Conservation (phyloP, 345 rosid genomes). For the Erucastrum elatum region DNA sequence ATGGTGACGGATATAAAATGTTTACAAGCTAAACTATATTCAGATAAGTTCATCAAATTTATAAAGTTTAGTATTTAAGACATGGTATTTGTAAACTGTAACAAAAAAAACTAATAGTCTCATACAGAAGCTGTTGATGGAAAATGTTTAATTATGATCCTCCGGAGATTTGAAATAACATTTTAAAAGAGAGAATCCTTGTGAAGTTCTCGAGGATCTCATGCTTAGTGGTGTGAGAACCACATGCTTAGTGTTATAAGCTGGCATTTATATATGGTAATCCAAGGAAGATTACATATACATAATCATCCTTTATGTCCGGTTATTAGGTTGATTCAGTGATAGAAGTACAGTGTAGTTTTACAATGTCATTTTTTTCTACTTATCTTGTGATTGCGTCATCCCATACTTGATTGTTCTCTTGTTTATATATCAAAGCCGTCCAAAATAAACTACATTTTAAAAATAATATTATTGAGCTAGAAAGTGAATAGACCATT, state of each 20-base stretch:
- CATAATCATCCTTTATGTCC: background rate
- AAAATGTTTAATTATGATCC: background rate
- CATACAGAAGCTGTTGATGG: background rate
- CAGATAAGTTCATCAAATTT: background rate
- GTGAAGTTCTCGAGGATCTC: conserved; percentile 30
- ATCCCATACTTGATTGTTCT: background rate
- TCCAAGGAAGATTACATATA: background rate
- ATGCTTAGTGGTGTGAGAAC: conserved; percentile 19
- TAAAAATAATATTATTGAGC: background rate
- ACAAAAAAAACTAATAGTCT: background rate
- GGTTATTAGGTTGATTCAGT: background rate
- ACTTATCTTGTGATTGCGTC: background rate
- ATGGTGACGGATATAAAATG: background rate
- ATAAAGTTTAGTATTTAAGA: background rate
- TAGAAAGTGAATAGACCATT: conserved; percentile 16
- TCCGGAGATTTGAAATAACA: background rate
- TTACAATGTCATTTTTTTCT: background rate
- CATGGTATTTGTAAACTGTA: background rate
- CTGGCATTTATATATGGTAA: background rate
- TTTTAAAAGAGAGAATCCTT: conserved; percentile 2
- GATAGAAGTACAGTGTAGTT: background rate
- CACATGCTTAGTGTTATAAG: conserved; percentile 22
- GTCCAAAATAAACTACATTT: conserved; percentile 13
- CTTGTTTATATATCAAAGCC: background rate
- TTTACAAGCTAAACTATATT: background rate